Conservation (phyloP, 371 early-diverging fungal genomes). For the Phascolomyces articulosus region DNA sequence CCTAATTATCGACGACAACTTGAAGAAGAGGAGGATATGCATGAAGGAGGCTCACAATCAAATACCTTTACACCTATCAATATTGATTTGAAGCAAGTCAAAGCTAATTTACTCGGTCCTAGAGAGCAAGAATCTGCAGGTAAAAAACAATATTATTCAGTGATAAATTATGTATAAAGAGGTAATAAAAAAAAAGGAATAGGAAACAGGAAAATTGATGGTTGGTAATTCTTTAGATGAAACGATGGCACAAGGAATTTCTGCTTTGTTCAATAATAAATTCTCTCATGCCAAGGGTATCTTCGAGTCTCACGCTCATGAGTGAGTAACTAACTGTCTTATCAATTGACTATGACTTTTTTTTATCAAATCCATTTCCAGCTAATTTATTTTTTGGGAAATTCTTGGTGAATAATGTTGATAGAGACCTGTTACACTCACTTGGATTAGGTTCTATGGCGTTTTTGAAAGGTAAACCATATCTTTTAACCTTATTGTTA, state of each 20-base stretch:
- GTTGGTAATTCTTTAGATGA: no score
- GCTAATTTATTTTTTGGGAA: no score
- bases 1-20: neutral
- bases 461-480: constrained; percentile 45
- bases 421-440: constrained; percentile 45
- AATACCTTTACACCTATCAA: neutral
- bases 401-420: neutral
- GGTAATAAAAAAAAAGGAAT: neutral
- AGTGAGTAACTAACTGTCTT: constrained; percentile 31
- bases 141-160: neutral
- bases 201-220: no score
- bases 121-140: constrained; percentile 15
- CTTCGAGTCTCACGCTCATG: constrained; percentile 34
- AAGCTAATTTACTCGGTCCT: neutral
- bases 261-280: constrained; percentile 58
- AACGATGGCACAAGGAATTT: constrained; percentile 49
- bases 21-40: neutral
- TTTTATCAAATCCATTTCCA: no score
- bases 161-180: neutral
- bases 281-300: constrained; percentile 48
- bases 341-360: no score
- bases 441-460: constrained; percentile 45
- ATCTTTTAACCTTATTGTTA: no score
- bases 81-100: constrained; percentile 5
- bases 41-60: neutral